Conservation (phyloP, 108 stramenopile genomes). For the Chaetoceros muelleri region DNA sequence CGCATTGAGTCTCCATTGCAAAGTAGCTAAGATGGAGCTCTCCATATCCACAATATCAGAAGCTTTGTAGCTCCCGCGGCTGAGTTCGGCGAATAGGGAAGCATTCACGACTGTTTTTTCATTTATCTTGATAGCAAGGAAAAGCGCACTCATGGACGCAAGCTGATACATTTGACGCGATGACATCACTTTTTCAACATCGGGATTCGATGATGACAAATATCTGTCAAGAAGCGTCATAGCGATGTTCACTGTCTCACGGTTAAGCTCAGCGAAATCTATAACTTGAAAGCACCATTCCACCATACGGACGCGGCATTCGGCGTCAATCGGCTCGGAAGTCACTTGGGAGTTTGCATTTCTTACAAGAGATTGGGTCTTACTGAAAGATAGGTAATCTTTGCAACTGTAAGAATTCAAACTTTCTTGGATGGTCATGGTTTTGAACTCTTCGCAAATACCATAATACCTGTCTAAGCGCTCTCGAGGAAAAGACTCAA, state of each 20-base stretch:
- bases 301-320: constrained; percentile 41
- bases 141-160: constrained; percentile 54
- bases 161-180: constrained; percentile 40
- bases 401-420: too few species aligned
- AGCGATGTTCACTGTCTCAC: constrained; percentile 48
- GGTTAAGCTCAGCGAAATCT: constrained; percentile 43
- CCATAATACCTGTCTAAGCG: too few species aligned
- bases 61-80: constrained; percentile 34
- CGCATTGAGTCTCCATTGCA: constrained; percentile 26
- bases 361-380: too few species aligned
- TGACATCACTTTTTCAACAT: constrained; percentile 1
- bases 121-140: constrained; percentile 62
- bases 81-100: constrained; percentile 37
- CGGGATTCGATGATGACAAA: constrained; percentile 10
- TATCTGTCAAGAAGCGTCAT: constrained; percentile 52
- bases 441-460: too few species aligned
- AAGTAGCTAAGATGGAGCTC: constrained; percentile 17
- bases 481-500: too few species aligned
- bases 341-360: too few species aligned
- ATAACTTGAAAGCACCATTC: constrained; percentile 56
- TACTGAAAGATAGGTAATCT: too few species aligned
- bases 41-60: constrained; percentile 47
- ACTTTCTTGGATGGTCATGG: too few species aligned
- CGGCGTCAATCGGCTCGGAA: constrained; percentile 16
- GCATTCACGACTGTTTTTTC: constrained; percentile 42